Base-by-base conservation (phyloP, 768 basidiomycete genomes). In the Pisolithus albus region DNA sequence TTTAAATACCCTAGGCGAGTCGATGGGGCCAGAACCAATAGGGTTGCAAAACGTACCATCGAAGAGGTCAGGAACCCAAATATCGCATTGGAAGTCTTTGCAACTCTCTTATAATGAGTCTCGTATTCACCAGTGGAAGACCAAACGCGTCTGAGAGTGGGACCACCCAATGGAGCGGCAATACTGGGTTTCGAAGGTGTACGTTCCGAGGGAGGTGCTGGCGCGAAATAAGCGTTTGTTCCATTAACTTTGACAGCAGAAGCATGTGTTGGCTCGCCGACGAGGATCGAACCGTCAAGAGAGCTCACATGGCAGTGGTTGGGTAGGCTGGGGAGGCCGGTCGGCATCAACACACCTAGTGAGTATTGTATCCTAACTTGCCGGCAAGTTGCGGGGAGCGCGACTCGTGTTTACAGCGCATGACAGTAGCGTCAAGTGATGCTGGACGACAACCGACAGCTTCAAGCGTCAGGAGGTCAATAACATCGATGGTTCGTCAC, bases 51-150 rank as follows among this genome's bases (percentile, higher is more conserved):
- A 59, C 68, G 43, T 49, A 78, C 82, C 83, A 53, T 70, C 61
- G 56, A 83, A 84, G 45, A 80, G 62, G 64, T 85, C 81, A 8
- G 82, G 83, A 16, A 81, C 70, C 76, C 79, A 84, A 16, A 83
- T 81, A 56, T 84, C 83, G 54, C 81, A 79, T 16, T 69, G 64
- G 26, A 83, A 58, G 16, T 64, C 57, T 73, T 64, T 7, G 81
- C 72, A 21, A 82, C 60, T 24, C n/a, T n/a, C n/a, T 70, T 65
- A 62, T 84, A 5, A 83, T 67, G 51, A 86, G 71, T 57, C 79
- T 81, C 54, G 66, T 70, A 56, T 83, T 83, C 34, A 70, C 56
- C 15, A 83, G 60, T 4, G 71, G 67, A 5, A 83, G 64, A 0
- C 81, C 82, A 53, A 82, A 86, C 11, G 70, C 73, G 54, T 84